Percentiles rank a stretch among this genome's conserved stretches.
These are phyloP conservation scores for Lecanicillium sp. DNA, from an alignment of 2,329 filamentous ascomycete genomes.

Conservation along the genomic window DNA sequence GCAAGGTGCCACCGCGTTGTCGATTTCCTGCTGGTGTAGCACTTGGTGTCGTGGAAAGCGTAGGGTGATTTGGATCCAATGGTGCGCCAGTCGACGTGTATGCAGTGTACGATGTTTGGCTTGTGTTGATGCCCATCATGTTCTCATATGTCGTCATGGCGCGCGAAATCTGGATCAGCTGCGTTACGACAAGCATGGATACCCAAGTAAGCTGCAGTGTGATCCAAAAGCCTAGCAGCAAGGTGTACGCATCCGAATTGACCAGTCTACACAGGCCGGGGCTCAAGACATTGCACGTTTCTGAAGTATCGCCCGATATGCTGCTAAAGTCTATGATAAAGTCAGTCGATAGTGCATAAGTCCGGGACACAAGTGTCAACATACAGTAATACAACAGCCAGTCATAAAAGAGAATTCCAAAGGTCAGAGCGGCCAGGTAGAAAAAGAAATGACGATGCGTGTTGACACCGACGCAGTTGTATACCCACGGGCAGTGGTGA, in stretches of 20 bases:
- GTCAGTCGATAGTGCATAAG: background rate
- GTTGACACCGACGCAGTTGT: constrained; percentile 92
- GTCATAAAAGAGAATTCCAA: constrained; percentile 67
- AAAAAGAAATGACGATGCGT: constrained; percentile 94
- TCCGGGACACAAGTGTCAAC: constrained; percentile 17
- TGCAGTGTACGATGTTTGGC: constrained; percentile 55
- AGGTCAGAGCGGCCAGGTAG: constrained; percentile 71
- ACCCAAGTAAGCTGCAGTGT: constrained; percentile 88
- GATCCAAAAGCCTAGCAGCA: constrained; percentile 73
- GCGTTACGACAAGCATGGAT: constrained; percentile 91
- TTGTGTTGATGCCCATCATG: constrained; percentile 71
- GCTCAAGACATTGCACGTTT: constrained; percentile 68
- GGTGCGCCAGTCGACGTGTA: constrained; percentile 73
- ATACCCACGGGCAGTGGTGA: constrained; percentile 96
- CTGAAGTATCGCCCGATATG: constrained; percentile 43
- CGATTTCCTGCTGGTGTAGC: constrained; percentile 38
- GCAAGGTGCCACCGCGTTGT: constrained; percentile 59
- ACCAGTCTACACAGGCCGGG: constrained; percentile 66
- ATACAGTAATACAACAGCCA: constrained; percentile 66
- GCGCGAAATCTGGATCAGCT: constrained; percentile 83
- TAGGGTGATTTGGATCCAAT: constrained; percentile 58
- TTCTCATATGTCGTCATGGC: constrained; percentile 96
- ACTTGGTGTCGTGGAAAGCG: constrained; percentile 46
- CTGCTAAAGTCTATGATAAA: constrained; percentile 51
- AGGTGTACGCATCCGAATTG: constrained; percentile 75